Base-by-base conservation (phyloP, 176 grass and related monocot species). In the Saccharum spontaneum region DNA sequence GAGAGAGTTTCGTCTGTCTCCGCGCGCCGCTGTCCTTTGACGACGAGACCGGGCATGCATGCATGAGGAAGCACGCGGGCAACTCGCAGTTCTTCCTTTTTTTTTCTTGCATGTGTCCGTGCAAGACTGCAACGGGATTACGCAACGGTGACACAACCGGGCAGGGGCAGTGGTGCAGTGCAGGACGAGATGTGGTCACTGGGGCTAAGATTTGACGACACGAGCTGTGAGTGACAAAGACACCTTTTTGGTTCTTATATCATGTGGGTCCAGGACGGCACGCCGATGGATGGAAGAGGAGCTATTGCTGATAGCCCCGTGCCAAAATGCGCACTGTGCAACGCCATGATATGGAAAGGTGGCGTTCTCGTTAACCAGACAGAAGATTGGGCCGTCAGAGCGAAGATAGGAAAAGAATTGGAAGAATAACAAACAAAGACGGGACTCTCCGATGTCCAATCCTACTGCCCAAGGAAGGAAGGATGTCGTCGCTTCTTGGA, bases 191-290 rank as follows among this genome's bases (percentile, higher is more conserved):
- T 5, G 31, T 8, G 36, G 15, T 40, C 44, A 50, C 43, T 33
- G 67, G 5, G 52, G 18, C 64, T 78, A 73, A 30, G 10, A 82
- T 30, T 86, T 86, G 88, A 86, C 73, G n/a, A 65, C 64, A 64
- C 9, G 36, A 54, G 17, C 71, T 11, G 83, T 40, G 84, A 59
- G 83, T 40, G 84, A 59, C 79, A 23, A 79, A 54, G 50, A 45
- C 73, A 30, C 40, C 20, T 30, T 76, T 76, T 69, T 77, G 14
- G 71, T 43, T 41, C 18, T 5, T 3, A 36, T 24, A 28, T 20
- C 33, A 38, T 83, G 31, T 9, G 71, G 48, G 67, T 57, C 24
- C 64, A 36, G 66, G 39, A 14, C 17, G 70, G 50, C 50, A 41
- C 38, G 1, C 1, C 82, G 69, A 64, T 23, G 39, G 67, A 41